A percentile compares a stretch with the other conserved stretches of the same genome.
Evolutionary conservation across 345 rosid species (phyloP).

Genomic region (Zanthoxylum bungeanum): DNA sequence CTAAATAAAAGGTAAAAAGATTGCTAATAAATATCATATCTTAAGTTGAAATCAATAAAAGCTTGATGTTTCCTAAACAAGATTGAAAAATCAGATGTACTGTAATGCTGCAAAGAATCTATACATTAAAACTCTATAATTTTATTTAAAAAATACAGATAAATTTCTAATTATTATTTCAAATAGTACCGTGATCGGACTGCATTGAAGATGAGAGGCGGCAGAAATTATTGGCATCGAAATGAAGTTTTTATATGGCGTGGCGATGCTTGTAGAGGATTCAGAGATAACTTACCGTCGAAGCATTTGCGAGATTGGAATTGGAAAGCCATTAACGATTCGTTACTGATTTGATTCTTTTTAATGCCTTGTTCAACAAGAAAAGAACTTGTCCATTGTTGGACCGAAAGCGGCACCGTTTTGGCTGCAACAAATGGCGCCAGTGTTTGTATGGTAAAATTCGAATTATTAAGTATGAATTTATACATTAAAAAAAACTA

Average conservation of each 20-base stretch:
- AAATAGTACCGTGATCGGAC: slow-evolving; percentile 33
- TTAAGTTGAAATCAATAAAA: not conserved
- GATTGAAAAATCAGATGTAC: too few relatives aligned
- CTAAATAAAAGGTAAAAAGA: slow-evolving; percentile 19
- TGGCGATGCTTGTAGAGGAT: not conserved
- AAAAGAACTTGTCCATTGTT: slow-evolving; percentile 27
- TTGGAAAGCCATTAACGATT: slow-evolving; percentile 9
- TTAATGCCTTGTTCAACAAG: slow-evolving; percentile 15
- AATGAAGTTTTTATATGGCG: slow-evolving; percentile 7
- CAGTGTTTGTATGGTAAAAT: too few relatives aligned
- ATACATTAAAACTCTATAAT: too few relatives aligned
- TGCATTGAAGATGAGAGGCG: slow-evolving; percentile 15
- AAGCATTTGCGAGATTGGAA: slow-evolving; percentile 9
- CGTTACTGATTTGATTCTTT: slow-evolving; percentile 13
- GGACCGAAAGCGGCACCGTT: too few relatives aligned
- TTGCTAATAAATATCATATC: not conserved
- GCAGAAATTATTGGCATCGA: not conserved
- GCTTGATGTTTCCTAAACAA: not conserved
- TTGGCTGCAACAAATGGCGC: too few relatives aligned
- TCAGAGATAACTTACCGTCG: slow-evolving; percentile 22
- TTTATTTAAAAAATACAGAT: too few relatives aligned
- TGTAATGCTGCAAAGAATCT: too few relatives aligned
- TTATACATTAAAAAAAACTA: too few relatives aligned
- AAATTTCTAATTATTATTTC: too few relatives aligned
- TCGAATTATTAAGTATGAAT: too few relatives aligned